Evolutionary conservation across 2,329 filamentous ascomycete species (phyloP), one percentile per base, ranked within the genome.

Genomic region (Coleophoma cylindrospora): DNA sequence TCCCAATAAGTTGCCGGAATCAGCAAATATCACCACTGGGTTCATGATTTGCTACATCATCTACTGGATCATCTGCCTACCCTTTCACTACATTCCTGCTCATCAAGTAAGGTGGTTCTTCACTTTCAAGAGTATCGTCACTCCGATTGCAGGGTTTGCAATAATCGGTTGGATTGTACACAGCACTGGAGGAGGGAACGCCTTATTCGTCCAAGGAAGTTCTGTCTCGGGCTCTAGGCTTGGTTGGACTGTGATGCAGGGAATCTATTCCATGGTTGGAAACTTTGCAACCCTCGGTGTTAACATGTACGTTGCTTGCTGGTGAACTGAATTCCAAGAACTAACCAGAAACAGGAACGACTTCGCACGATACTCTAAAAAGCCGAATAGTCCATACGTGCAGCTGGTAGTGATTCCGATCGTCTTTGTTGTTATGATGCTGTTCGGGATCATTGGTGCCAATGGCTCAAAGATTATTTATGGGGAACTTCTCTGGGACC

Each of bases 21-120:
- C 77, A 22, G 48, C 48, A 13, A 78, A 78, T 17, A 79, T 80
- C 43, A 77, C 74, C 5, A 78, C 74, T 3, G 71, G 77, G 51
- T 74, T 75, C 11, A 70, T 83, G 69, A 58, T 79, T 15, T 71
- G 69, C 33, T 79, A 79, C 56, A 74, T 83, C 54, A 57, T 83
- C 32, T 52, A 51, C 17, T 56, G 37, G 15, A n/a, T 52, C 5
- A 41, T 54, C 17, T 49, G 49, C 38, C 22, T 56, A 21, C 52
- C 50, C 8, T 56, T 81, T 45, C 60, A 82, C 14, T 66, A 77
- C 53, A 77, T 81, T 53, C 76, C 75, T 27, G 47, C 50, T 19
- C 50, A 52, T 43, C 48, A 72, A 48, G 67, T 82, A 11, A 66
- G 74, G 38, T 77, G 70, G 63, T 59, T 80, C 49, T 79, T 80